A percentile compares a stretch with the other conserved stretches of the same genome.
These are phyloP conservation scores for Cercospora sp. DNA, from an alignment of 2,329 filamentous ascomycete genomes.

Conservation along the genomic window DNA sequence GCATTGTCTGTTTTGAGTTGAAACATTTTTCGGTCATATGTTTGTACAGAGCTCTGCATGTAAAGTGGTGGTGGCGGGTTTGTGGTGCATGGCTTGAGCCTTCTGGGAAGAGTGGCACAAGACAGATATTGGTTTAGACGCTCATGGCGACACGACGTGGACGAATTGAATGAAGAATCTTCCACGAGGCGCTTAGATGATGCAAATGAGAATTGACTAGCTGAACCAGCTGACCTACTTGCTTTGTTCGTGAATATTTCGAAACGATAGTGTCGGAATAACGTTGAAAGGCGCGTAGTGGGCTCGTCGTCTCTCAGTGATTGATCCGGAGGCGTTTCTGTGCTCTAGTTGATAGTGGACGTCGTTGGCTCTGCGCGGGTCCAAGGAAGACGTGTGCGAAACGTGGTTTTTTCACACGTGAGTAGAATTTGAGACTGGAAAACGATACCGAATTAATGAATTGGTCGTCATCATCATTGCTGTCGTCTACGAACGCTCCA, in stretches of 20 bases:
- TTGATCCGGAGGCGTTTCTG: background rate
- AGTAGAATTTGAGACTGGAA: background rate
- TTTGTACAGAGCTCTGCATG: slow-evolving; percentile 1
- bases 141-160: background rate
- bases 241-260: background rate
- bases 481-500: background rate
- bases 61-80: background rate
- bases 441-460: background rate
- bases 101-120: background rate
- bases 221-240: background rate
- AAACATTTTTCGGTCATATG: background rate
- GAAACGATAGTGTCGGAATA: background rate
- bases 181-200: slow-evolving; percentile 3
- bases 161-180: background rate
- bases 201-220: background rate
- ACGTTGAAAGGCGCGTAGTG: background rate
- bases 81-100: background rate
- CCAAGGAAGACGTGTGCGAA: background rate
- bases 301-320: background rate
- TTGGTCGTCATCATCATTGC: background rate
- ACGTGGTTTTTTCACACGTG: background rate
- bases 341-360: background rate
- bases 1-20: background rate
- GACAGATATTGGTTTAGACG: background rate
- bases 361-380: background rate